Base-by-base conservation (phyloP, 192 early-diverging fungal species). In the Entophlyctis luteolus region DNA sequence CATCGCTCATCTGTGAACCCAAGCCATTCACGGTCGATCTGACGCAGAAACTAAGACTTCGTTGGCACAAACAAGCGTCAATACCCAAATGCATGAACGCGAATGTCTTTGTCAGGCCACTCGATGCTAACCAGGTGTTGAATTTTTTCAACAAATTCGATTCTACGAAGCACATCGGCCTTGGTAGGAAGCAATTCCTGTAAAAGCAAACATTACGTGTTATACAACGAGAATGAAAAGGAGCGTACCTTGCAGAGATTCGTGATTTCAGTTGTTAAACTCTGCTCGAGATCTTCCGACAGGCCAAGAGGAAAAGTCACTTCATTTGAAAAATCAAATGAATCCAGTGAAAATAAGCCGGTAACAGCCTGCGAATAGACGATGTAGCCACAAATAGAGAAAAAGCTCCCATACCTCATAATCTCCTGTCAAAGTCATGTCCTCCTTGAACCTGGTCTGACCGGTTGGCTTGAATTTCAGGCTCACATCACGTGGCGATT, bases 11-110 rank as follows among this genome's bases (percentile, higher is more conserved):
- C 36, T 77, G 81, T 0, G 92, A 93, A 23, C 90, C 94, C 27
- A 98, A 78, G 38, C 89, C 88, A 76, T 95, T 96, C 33, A 90
- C 86, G 0, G 93, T 90, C 3, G 94, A 95, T 31, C 89, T 91
- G 38, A 25, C 12, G 28, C 32, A 28, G n/a, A n/a, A n/a, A 56
- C 45, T 22, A 36, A 39, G n/a, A n/a, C n/a, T n/a, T n/a, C n/a
- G n/a, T n/a, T n/a, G n/a, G n/a, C n/a, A n/a, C n/a, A n/a, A n/a
- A n/a, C n/a, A n/a, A n/a, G n/a, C n/a, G n/a, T n/a, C n/a, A 75
- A 45, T 85, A 91, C 80, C 95, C 95, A 84, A 98, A 98, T 25
- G 94, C 75, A 73, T 96, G 88, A 2, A 86, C 89, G 34, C 80
- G 81, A 35, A 95, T 86, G 34, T 89, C 80, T 55, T 81, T 79